Evolutionary conservation across 2,329 filamentous ascomycete species (phyloP), one percentile per base, ranked within the genome.

Genomic region (Ceratocystis variospora): DNA sequence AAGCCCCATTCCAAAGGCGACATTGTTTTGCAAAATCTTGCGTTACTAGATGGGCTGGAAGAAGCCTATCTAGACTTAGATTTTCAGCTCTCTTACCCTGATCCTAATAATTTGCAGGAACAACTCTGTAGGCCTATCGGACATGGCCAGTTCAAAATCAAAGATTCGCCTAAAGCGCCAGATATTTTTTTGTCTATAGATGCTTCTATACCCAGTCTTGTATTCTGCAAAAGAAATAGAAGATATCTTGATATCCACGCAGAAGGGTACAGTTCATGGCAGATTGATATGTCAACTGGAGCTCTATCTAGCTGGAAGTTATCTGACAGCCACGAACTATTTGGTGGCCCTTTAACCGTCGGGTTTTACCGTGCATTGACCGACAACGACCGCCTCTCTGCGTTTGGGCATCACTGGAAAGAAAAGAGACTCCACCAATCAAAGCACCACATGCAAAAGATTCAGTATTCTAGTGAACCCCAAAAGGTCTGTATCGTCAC

Each of bases 1-100:
- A 74, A 78, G 61, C 78, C 80, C 0, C 78, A 80, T 68, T 73
- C 72, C 3, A 72, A 76, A 64, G 71, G 74, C 2, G 72, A 69
- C 1, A 59, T 80, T 7, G 70, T 0, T 71, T 79, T 57, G 12
- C 12, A 57, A 3, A 28, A 28, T 5, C 19, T 57, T 12, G 28
- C 28, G n/a, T 17, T 15, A 33, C 28, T 57, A 7, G 17, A 28
- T 12, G 12, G 25, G 4, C 15, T 10, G 22, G 15, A 31, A 33
- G 71, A 73, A 0, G 72, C 68, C 0, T 71, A 77, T 4, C 72
- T 73, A 0, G 69, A 66, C 44, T 66, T 70, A 22, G 28, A 71
- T 8, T 66, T 69, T 25, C 71, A 70, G 7, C 66, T 71, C 8
- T 17, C 22, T 15, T 2, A 17, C 7, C 12, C 22, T 10, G 7